These are phyloP conservation scores for Trichoderma citrinoviride DNA, from an alignment of 2,329 filamentous ascomycete species.

Conservation along the genomic window DNA sequence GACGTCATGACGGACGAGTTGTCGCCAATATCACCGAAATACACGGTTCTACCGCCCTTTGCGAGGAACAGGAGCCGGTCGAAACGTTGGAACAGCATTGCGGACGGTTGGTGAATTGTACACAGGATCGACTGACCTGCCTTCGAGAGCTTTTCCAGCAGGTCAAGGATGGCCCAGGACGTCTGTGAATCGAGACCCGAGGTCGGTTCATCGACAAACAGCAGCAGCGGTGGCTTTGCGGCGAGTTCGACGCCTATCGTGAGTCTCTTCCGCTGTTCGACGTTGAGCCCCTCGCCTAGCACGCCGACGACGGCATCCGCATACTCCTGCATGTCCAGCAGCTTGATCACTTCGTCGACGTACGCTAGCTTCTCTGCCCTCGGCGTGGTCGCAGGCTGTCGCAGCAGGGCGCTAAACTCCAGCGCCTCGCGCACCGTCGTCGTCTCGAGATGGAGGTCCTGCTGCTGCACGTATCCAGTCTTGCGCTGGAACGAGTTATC, in stretches of 20 bases:
- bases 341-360: slow-evolving; percentile 53
- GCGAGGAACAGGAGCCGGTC: slow-evolving; percentile 56
- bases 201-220: slow-evolving; percentile 56
- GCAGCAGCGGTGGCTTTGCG: slow-evolving; percentile 45
- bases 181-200: slow-evolving; percentile 58
- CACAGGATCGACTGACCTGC: slow-evolving; percentile 48
- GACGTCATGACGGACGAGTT: slow-evolving; percentile 38
- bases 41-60: slow-evolving; percentile 42
- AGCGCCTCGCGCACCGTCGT: slow-evolving; percentile 39
- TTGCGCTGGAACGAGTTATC: slow-evolving; percentile 69
- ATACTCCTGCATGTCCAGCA: slow-evolving; percentile 55
- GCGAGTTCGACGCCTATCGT: slow-evolving; percentile 51
- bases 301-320: slow-evolving; percentile 53
- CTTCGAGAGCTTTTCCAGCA: slow-evolving; percentile 63
- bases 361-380: slow-evolving; percentile 51
- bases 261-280: slow-evolving; percentile 51
- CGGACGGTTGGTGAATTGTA: slow-evolving; percentile 51
- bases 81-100: slow-evolving; percentile 44
- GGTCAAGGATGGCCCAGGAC: slow-evolving; percentile 69
- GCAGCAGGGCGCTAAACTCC: slow-evolving; percentile 43
- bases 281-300: slow-evolving; percentile 44
- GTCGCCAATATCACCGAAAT: slow-evolving; percentile 57
- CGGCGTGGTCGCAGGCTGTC: slow-evolving; percentile 44
- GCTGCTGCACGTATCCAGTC: slow-evolving; percentile 68
- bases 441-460: slow-evolving; percentile 50